Evolutionary conservation across 352 stramenopile species (phyloP).

Genomic region (Chrysophaeum taylorii): DNA sequence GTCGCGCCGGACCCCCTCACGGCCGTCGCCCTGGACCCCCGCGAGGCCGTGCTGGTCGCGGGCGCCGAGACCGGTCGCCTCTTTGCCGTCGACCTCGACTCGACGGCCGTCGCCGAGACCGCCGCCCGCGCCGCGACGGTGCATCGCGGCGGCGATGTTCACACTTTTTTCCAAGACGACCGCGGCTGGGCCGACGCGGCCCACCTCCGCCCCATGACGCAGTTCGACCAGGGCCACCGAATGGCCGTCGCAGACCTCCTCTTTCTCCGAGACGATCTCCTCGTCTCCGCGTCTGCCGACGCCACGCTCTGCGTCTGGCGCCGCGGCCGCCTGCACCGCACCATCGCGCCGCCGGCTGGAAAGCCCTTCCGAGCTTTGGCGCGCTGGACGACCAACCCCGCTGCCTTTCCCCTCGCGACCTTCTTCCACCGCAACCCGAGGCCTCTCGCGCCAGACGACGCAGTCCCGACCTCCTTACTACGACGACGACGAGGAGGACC

Average conservation of each 20-base stretch:
- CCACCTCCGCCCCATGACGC: neutral
- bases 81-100: neutral
- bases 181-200: neutral
- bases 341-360: neutral
- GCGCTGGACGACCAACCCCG: too few species aligned
- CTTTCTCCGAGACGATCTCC: too few species aligned
- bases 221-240: neutral
- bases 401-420: too few species aligned
- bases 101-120: neutral
- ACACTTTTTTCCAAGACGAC: neutral
- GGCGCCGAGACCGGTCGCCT: neutral
- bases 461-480: too few species aligned
- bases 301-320: neutral
- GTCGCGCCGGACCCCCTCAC: neutral
- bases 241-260: too few species aligned
- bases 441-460: too few species aligned
- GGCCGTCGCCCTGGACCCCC: neutral
- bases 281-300: neutral
- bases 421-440: too few species aligned
- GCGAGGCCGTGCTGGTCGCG: neutral
- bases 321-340: constrained; percentile 21
- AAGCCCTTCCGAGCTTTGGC: too few species aligned
- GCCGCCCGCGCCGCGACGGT: neutral
- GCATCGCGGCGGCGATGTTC: neutral
- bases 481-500: too few species aligned